These are phyloP conservation scores for Picochlorum sp. DNA, from an alignment of 139 green algal species.

Conservation along the genomic window DNA sequence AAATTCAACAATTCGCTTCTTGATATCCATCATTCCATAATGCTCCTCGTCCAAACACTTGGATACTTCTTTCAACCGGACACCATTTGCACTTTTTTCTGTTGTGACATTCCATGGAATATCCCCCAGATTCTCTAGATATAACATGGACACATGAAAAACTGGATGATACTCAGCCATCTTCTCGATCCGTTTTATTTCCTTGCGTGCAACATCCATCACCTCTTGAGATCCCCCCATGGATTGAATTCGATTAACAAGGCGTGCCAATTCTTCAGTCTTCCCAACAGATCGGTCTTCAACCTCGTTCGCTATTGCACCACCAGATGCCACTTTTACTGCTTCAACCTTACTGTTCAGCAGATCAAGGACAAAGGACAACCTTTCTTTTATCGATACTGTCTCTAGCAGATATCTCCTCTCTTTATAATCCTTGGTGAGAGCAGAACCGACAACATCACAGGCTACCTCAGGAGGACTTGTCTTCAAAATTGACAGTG, in stretches of 20 bases:
- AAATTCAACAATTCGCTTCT: constrained; percentile 95
- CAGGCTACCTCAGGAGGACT: too few species aligned
- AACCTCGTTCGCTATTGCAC: neutral
- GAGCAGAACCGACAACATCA: too few species aligned
- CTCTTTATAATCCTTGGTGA: too few species aligned
- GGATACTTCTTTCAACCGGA: constrained; percentile 4
- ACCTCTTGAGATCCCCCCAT: constrained; percentile 14
- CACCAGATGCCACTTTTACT: neutral
- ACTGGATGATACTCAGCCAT: constrained; percentile 13
- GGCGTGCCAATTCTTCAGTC: neutral
- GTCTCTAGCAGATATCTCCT: too few species aligned
- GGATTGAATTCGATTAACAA: constrained; percentile 16
- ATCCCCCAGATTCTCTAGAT: constrained; percentile 88
- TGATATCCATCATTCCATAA: constrained; percentile 88
- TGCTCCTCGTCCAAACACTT: constrained; percentile 83
- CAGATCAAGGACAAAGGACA: too few species aligned
- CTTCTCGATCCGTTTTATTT: constrained; percentile 14
- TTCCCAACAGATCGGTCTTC: neutral
- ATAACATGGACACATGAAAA: constrained; percentile 63
- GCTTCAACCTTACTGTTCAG: too few species aligned
- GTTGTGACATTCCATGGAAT: constrained; percentile 71
- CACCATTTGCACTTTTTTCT: neutral
- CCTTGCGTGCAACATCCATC: constrained; percentile 7
- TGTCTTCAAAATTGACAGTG: too few species aligned
- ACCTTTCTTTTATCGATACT: too few species aligned